Evolutionary conservation across 805 yeast species (phyloP).

Genomic region (Monosporozyma yasuniensis): DNA sequence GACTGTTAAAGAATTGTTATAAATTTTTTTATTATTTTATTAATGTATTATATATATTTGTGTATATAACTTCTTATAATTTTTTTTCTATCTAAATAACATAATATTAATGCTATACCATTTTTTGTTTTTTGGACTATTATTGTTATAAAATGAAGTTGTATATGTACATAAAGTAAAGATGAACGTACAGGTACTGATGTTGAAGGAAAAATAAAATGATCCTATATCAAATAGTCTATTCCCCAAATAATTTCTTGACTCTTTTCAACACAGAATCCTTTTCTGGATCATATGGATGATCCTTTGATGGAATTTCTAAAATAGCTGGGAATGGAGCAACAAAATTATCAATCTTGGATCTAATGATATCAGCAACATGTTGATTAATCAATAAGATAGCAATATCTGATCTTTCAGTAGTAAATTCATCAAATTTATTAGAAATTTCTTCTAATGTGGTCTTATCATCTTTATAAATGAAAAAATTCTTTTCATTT

Average conservation of each 20-base stretch:
- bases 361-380: conserved; percentile 82
- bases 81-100: background rate
- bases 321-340: conserved; percentile 92
- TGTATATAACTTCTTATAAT: background rate
- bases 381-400: conserved; percentile 89
- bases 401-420: conserved; percentile 79
- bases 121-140: too few relatives aligned
- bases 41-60: conserved; percentile 28
- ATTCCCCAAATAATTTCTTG: conserved; percentile 87
- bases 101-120: too few relatives aligned
- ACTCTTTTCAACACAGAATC: conserved; percentile 92
- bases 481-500: conserved; percentile 61
- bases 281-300: conserved; percentile 97
- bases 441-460: conserved; percentile 63
- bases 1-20: conserved; percentile 21
- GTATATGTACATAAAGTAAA: too few relatives aligned
- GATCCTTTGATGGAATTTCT: conserved; percentile 97
- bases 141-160: background rate
- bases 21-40: conserved; percentile 1
- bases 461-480: conserved; percentile 74
- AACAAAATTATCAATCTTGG: conserved; percentile 70
- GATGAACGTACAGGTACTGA: too few relatives aligned
- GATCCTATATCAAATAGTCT: background rate
- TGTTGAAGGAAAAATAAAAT: too few relatives aligned
- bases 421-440: conserved; percentile 68